Evolutionary conservation across 805 yeast species (phyloP).

Genomic region (Wickerhamiella hasegawae): DNA sequence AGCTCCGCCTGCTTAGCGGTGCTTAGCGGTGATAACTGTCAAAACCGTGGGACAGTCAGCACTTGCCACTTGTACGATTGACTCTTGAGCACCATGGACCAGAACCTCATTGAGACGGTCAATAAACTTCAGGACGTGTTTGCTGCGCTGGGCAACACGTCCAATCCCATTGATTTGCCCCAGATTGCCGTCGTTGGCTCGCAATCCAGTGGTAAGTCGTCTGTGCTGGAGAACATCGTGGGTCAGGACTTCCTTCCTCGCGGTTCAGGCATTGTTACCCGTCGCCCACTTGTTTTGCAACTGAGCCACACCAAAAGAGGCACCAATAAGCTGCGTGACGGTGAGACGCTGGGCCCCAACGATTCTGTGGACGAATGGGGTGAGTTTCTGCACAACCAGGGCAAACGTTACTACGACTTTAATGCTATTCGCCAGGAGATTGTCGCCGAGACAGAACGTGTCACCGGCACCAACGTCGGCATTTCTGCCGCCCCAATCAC

Average conservation of each 20-base stretch:
- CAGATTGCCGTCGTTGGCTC: slow-evolving; percentile 87
- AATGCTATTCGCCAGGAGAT: slow-evolving; percentile 82
- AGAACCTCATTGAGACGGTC: slow-evolving; percentile 19
- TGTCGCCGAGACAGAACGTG: slow-evolving; percentile 76
- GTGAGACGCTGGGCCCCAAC: slow-evolving; percentile 10
- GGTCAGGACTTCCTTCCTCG: slow-evolving; percentile 85
- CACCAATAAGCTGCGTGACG: slow-evolving; percentile 10
- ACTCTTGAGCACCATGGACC: neutral
- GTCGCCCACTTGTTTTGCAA: slow-evolving; percentile 72
- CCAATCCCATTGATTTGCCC: slow-evolving; percentile 71
- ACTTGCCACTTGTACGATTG: neutral
- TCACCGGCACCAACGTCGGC: slow-evolving; percentile 59
- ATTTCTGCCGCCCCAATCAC: slow-evolving; percentile 88
- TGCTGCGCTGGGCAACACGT: slow-evolving; percentile 71
- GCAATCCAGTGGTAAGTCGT: slow-evolving; percentile 78
- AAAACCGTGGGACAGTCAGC: no score
- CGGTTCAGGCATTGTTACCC: slow-evolving; percentile 81
- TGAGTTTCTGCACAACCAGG: slow-evolving; percentile 85
- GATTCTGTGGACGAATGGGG: slow-evolving; percentile 63
- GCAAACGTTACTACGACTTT: slow-evolving; percentile 73
- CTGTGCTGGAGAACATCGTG: slow-evolving; percentile 78
- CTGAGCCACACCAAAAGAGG: slow-evolving; percentile 50
- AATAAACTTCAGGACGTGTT: slow-evolving; percentile 69
- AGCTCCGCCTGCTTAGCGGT: no score
- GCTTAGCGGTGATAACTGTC: no score